These are phyloP conservation scores for Colletotrichum viniferum DNA, from an alignment of 2,329 filamentous ascomycete species.

Conservation along the genomic window DNA sequence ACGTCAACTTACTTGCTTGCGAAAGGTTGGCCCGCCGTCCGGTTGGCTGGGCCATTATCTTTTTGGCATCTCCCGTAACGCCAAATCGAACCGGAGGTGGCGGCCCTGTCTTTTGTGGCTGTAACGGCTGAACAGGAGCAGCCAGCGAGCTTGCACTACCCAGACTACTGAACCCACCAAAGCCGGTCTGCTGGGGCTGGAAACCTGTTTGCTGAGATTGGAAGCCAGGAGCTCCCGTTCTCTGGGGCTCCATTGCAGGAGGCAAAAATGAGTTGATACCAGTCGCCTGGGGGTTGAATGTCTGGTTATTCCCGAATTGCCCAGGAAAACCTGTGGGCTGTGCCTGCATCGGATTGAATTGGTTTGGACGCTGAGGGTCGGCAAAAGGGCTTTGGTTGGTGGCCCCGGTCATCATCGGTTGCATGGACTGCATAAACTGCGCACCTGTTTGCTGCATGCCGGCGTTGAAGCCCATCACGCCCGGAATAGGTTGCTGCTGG, in stretches of 20 bases:
- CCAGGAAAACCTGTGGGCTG: conserved; percentile 69
- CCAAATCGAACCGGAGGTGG: conserved; percentile 90
- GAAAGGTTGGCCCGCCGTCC: conserved; percentile 88
- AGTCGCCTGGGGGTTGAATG: conserved; percentile 47
- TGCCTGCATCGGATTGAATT: conserved; percentile 55
- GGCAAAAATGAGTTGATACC: conserved; percentile 64
- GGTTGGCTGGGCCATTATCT: conserved; percentile 83
- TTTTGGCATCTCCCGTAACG: conserved; percentile 73
- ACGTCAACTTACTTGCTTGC: conserved; percentile 84
- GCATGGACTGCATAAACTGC: conserved; percentile 53
- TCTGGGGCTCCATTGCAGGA: conserved; percentile 63
- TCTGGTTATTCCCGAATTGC: conserved; percentile 51
- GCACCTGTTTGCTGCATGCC: conserved; percentile 30
- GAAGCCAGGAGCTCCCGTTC: conserved; percentile 35
- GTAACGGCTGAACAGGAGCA: conserved; percentile 48
- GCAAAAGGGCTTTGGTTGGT: conserved; percentile 43
- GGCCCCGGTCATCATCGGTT: conserved; percentile 54
- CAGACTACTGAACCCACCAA: conserved; percentile 50
- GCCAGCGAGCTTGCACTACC: conserved; percentile 15
- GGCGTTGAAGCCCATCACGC: conserved; percentile 41
- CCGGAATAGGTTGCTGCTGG: conserved; percentile 32
- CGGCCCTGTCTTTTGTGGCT: conserved; percentile 63
- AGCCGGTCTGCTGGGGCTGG: conserved; percentile 54
- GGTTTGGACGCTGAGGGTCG: conserved; percentile 40
- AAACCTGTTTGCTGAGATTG: conserved; percentile 47